phyloP scores from a whole-genome alignment of 371 early-diverging fungal species.

The Mucor piriformis region DNA sequence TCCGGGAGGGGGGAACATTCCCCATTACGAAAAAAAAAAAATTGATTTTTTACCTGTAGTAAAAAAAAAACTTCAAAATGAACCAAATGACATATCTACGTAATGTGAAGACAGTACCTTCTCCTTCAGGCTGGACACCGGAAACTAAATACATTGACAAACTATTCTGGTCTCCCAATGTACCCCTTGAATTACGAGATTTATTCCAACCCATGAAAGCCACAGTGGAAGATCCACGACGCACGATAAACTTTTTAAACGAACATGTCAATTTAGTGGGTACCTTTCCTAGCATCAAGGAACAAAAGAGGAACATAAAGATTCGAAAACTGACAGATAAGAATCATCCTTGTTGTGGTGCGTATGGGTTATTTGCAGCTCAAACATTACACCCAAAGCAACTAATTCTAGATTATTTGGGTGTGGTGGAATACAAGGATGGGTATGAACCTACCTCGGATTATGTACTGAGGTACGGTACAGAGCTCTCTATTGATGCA shows the following conservation, averaged over 20 bases:
- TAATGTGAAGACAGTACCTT: constrained; percentile 32
- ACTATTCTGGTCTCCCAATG: constrained; percentile 44
- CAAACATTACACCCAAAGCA: constrained; percentile 50
- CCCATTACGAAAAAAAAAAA: too few species aligned
- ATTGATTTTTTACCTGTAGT: too few species aligned
- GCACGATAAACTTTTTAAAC: constrained; percentile 38
- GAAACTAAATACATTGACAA: constrained; percentile 50
- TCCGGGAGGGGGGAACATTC: too few species aligned
- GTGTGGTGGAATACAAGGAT: constrained; percentile 46
- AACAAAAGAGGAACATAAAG: constrained; percentile 45
- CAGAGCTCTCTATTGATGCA: constrained; percentile 54
- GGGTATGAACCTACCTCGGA: constrained; percentile 47
- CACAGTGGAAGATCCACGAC: constrained; percentile 17
- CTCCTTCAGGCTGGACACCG: constrained; percentile 53
- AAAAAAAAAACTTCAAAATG: too few species aligned
- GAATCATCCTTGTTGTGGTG: constrained; percentile 53
- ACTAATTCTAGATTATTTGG: constrained; percentile 52
- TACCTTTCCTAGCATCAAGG: constrained; percentile 38
- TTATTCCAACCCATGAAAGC: constrained; percentile 38
- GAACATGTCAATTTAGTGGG: constrained; percentile 48
- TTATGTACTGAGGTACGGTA: constrained; percentile 48
- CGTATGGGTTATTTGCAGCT: constrained; percentile 53
- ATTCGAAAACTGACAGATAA: constrained; percentile 48
- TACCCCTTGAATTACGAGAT: constrained; percentile 32
- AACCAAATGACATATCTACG: constrained; percentile 21